A percentile compares a stretch with the other conserved stretches of the same genome.
Conservation (phyloP, 2,329 filamentous ascomycete species). For the Xylariaceae sp. region DNA sequence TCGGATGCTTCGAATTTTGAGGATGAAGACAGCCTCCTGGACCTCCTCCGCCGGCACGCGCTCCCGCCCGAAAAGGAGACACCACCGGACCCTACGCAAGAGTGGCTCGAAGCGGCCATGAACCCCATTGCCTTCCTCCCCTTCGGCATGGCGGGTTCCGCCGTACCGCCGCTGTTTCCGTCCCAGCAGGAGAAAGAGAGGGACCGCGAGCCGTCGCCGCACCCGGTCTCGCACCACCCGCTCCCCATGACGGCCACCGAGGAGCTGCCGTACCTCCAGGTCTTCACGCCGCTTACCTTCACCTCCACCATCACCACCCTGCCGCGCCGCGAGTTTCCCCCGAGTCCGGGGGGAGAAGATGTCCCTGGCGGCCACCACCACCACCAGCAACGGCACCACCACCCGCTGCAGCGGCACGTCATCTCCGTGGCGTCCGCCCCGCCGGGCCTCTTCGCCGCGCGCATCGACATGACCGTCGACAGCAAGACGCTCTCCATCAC, state of each 20-base stretch:
- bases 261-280: constrained; percentile 60
- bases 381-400: constrained; percentile 17
- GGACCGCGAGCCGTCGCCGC: constrained; percentile 26
- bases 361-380: constrained; percentile 11
- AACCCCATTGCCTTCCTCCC: constrained; percentile 46
- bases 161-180: constrained; percentile 18
- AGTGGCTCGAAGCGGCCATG: constrained; percentile 40
- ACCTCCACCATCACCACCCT: constrained; percentile 44
- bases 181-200: constrained; percentile 14
- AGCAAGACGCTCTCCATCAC: constrained; percentile 43
- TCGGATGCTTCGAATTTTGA: constrained; percentile 19
- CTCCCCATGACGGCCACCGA: constrained; percentile 54
- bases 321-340: constrained; percentile 17
- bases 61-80: constrained; percentile 28
- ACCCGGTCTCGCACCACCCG: constrained; percentile 57
- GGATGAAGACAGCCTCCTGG: constrained; percentile 31
- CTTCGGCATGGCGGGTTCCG: constrained; percentile 32
- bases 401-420: constrained; percentile 44
- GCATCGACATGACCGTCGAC: constrained; percentile 51
- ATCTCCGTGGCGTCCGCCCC: constrained; percentile 45
- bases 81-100: constrained; percentile 25
- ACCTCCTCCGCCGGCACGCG: constrained; percentile 34
- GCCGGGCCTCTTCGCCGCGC: constrained; percentile 49
- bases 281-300: constrained; percentile 63
- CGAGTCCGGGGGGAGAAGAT: neutral